Evolutionary conservation across 2,329 filamentous ascomycete species (phyloP).

Genomic region (Aspergillus chevalieri): DNA sequence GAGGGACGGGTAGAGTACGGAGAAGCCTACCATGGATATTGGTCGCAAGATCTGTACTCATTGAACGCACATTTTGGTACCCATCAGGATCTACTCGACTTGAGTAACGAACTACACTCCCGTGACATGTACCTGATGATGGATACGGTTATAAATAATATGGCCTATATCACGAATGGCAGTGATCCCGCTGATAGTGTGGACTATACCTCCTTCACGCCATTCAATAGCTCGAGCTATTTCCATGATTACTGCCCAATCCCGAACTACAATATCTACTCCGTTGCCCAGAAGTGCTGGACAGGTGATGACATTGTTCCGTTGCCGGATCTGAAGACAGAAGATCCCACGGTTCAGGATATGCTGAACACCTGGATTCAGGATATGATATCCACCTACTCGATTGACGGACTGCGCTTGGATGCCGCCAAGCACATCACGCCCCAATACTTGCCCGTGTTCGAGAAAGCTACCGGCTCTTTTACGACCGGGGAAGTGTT

Average conservation of each 20-base stretch:
- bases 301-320: slow-evolving; percentile 44
- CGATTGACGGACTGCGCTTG: slow-evolving; percentile 46
- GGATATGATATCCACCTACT: slow-evolving; percentile 39
- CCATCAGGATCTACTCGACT: slow-evolving; percentile 40
- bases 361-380: slow-evolving; percentile 39
- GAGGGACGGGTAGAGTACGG: slow-evolving; percentile 33
- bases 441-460: slow-evolving; percentile 35
- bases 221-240: slow-evolving; percentile 21
- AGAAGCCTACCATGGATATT: slow-evolving; percentile 48
- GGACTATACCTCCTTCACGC: slow-evolving; percentile 21
- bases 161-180: slow-evolving; percentile 30
- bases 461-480: slow-evolving; percentile 32
- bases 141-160: slow-evolving; percentile 48
- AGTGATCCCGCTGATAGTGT: slow-evolving; percentile 18
- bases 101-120: slow-evolving; percentile 41
- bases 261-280: slow-evolving; percentile 29
- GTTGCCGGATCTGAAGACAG: slow-evolving; percentile 44
- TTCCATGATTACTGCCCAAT: slow-evolving; percentile 25
- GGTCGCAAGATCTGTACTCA: slow-evolving; percentile 43
- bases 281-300: slow-evolving; percentile 43
- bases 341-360: slow-evolving; percentile 35
- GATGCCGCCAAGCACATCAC: slow-evolving; percentile 46
- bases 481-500: slow-evolving; percentile 46
- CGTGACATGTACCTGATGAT: slow-evolving; percentile 49
- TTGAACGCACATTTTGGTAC: slow-evolving; percentile 48